Percentiles rank a stretch among this genome's conserved stretches.
These are phyloP conservation scores for Cadophora malorum DNA, from an alignment of 2,329 filamentous ascomycete genomes.

Conservation along the genomic window DNA sequence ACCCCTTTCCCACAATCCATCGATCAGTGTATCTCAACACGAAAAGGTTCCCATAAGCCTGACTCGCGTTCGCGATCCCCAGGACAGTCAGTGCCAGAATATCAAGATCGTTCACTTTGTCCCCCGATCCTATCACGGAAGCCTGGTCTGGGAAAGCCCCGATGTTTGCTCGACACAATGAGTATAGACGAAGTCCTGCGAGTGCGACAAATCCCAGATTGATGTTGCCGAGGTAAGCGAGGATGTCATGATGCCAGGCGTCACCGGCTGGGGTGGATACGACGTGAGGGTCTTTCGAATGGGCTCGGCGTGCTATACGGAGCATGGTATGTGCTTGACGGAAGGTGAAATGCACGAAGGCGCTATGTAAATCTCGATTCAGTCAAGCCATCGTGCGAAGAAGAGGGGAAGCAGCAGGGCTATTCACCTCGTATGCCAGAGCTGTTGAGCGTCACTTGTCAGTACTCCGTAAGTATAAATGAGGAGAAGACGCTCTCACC, in stretches of 20 bases:
- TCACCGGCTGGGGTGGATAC: slow-evolving; percentile 12
- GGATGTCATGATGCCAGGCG: slow-evolving; percentile 20
- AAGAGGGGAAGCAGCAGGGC: no score
- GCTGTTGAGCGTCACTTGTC: not conserved
- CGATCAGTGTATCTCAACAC: slow-evolving; percentile 6
- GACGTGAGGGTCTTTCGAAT: slow-evolving; percentile 4
- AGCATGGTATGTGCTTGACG: slow-evolving; percentile 13
- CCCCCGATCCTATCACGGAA: not conserved
- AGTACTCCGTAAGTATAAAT: not conserved
- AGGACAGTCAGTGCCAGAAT: slow-evolving; percentile 22
- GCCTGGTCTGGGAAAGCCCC: not conserved
- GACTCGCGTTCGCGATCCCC: slow-evolving; percentile 20
- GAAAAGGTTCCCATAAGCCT: slow-evolving; percentile 14
- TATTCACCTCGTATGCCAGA: slow-evolving; percentile 21
- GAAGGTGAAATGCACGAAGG: slow-evolving; percentile 20
- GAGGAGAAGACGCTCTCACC: not conserved
- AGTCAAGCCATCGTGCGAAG: not conserved
- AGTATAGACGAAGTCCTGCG: slow-evolving; percentile 11
- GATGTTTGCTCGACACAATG: not conserved
- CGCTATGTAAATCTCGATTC: not conserved
- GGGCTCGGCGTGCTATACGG: not conserved
- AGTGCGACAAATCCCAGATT: slow-evolving; percentile 13
- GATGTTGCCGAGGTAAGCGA: slow-evolving; percentile 19
- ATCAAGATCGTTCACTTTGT: slow-evolving; percentile 12
- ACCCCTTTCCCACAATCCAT: slow-evolving; percentile 13